Evolutionary conservation across 1,139 yeast species (phyloP), one percentile per base, ranked within the genome.

Genomic region (Candida tropicalis): DNA sequence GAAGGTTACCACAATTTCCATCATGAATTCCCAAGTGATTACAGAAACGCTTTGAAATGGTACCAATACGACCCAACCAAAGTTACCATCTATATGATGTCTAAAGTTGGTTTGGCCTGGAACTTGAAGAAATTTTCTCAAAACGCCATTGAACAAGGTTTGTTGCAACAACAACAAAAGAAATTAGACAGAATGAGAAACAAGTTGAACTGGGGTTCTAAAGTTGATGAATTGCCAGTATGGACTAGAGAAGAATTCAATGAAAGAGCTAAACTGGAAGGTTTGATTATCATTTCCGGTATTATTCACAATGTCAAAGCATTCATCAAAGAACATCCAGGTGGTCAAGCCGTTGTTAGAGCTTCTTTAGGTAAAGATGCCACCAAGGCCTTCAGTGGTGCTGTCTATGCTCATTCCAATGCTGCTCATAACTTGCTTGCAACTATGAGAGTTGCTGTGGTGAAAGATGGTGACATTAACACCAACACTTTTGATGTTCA

Each of bases 1-100:
- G 99, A 93, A 75, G 99, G 99, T 48, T 91, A 93, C 80, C 99
- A 93, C 72, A 93, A 93, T 75, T 93, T 93, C 84, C 99, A 93
- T 72, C 99, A 93, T 73, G 98, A 95, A 75, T 93, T 91, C 81
- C 99, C 99, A 55, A 82, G 95, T 38, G 99, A 93, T 74, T 93
- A 93, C 81, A 83, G 99, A 77, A 93, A 93, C 63, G 99, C 99
- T 39, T 80, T 93, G 64, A 87, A 83, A 69, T 95, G 99, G 99
- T 93, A 87, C 77, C 99, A 95, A 79, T 93, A 86, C 68, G 99
- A 93, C 67, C 99, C 99, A 55, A 93, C 98, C 54, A 93, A 93
- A 79, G 62, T 85, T 48, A 63, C 81, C 49, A 91, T 93, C 63
- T 89, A 81, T 75, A 39, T 67, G 34, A 69, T 81, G 59, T 86